Percentiles rank a stretch among this genome's conserved stretches.
Conservation (phyloP, 371 early-diverging fungal species). For the Smittium culicis region DNA sequence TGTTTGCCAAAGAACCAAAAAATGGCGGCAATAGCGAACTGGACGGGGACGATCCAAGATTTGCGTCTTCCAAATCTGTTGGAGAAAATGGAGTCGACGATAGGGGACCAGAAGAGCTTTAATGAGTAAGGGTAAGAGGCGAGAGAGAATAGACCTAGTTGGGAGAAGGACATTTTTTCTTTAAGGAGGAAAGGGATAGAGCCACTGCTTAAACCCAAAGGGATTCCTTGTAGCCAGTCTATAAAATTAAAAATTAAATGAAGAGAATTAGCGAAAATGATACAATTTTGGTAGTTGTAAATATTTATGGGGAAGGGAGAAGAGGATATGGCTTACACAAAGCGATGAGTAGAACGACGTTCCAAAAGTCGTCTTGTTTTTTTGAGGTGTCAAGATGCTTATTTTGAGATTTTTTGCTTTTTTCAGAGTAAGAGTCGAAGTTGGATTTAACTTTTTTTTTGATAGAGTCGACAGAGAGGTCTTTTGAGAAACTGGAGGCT, state of each 20-base stretch:
- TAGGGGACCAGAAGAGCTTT: slow-evolving; percentile 89
- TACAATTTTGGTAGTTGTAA: no score
- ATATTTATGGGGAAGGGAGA: no score
- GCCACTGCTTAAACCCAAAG: slow-evolving; percentile 81
- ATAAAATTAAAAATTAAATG: slow-evolving; percentile 12
- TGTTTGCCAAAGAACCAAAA: slow-evolving; percentile 60
- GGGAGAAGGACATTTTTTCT: slow-evolving; percentile 69
- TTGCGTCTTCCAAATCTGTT: slow-evolving; percentile 77
- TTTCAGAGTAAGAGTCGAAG: background rate
- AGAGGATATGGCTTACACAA: no score
- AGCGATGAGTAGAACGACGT: background rate
- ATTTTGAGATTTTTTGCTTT: background rate
- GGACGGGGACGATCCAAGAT: slow-evolving; percentile 97
- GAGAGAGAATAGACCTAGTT: slow-evolving; percentile 85
- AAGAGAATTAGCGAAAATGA: background rate
- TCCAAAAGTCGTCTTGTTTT: background rate
- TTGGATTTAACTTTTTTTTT: background rate
- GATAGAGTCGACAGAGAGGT: background rate
- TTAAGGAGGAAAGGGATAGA: slow-evolving; percentile 88
- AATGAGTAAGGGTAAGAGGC: slow-evolving; percentile 88
- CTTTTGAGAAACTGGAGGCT: background rate
- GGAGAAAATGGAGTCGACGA: slow-evolving; percentile 79
- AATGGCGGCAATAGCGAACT: slow-evolving; percentile 56
- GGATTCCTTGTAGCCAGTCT: slow-evolving; percentile 84
- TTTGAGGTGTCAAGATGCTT: background rate